Evolutionary conservation across 2,329 filamentous ascomycete genomes (phyloP).

Genomic region (Exophiala alcalophila): DNA sequence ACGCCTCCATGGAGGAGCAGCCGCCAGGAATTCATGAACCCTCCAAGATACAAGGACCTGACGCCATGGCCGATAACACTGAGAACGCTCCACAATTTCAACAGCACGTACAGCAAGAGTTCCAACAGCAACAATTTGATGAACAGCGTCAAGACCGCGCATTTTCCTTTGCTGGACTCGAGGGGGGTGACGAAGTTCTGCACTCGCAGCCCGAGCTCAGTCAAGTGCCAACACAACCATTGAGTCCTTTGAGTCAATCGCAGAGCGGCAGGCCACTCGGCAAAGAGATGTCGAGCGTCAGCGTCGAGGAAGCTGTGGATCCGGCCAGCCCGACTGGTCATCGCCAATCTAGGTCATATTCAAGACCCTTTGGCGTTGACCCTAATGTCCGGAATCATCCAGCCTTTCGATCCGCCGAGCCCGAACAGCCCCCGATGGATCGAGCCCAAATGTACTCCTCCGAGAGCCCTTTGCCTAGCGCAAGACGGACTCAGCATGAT

Average conservation of each 20-base stretch:
- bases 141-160: conserved; percentile 4
- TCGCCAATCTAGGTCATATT: conserved; percentile 22
- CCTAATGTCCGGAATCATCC: conserved; percentile 19
- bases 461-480: conserved; percentile 27
- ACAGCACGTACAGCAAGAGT: neutral
- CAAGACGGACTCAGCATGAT: conserved; percentile 22
- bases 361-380: conserved; percentile 20
- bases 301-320: conserved; percentile 21
- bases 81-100: neutral
- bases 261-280: conserved; percentile 15
- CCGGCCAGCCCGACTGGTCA: conserved; percentile 8
- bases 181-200: conserved; percentile 14
- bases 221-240: conserved; percentile 10
- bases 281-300: conserved; percentile 24
- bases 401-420: conserved; percentile 10
- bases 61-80: neutral
- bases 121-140: neutral
- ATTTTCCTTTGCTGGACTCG: conserved; percentile 22
- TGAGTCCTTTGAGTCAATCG: conserved; percentile 23
- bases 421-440: conserved; percentile 13
- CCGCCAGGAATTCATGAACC: no score
- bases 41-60: neutral
- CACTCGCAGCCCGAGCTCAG: conserved; percentile 10
- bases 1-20: no score
- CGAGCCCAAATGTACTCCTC: conserved; percentile 19